Evolutionary conservation across 352 stramenopile species (phyloP), one percentile per base, ranked within the genome.

Genomic region (Aphanomyces euteiches): DNA sequence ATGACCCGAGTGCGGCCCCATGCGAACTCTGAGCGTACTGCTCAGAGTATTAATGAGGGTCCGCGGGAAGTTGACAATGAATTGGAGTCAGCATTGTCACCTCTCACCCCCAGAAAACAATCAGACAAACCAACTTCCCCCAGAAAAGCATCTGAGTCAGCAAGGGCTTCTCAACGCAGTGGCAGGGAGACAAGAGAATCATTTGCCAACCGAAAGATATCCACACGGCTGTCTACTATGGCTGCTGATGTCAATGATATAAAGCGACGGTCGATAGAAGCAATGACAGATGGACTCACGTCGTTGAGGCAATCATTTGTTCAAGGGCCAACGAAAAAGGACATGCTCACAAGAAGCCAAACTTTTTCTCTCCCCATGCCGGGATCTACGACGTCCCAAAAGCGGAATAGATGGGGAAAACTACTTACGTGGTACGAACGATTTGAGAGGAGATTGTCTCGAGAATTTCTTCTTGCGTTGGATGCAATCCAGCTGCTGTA

Each of bases 381-480:
- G 34, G 28, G 28, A 28, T 28, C 28, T 28, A 28, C 28, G 2
- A 28, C 28, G 28, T 28, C 28, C 28, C 28, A 28, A 2, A 28
- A 28, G 28, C 28, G 28, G 28, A 28, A 28, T 28, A 28, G 28
- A 28, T 28, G 28, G 28, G 54, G 28, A 19, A 61, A 61, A 37
- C 54, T 61, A 2, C 28, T 12, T n/a, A n/a, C 6, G 19, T 17
- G 12, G 7, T 61, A 61, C 21, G 54, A 7, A 6, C 12, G n/a
- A 7, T n/a, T 61, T 37, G 54, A 61, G n/a, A 61, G 15, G 15
- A 39, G 21, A 10, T 2, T 41, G 21, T 61, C 54, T 12, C 28
- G 17, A 17, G 95, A 96, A 68, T 88, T 93, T 3, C 90, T 93
- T 68, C 90, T 93, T 69, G 84, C 73, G 41, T 86, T 92, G 63